Conservation (phyloP, 1,139 yeast genomes). For the Ashbya aceris region DNA sequence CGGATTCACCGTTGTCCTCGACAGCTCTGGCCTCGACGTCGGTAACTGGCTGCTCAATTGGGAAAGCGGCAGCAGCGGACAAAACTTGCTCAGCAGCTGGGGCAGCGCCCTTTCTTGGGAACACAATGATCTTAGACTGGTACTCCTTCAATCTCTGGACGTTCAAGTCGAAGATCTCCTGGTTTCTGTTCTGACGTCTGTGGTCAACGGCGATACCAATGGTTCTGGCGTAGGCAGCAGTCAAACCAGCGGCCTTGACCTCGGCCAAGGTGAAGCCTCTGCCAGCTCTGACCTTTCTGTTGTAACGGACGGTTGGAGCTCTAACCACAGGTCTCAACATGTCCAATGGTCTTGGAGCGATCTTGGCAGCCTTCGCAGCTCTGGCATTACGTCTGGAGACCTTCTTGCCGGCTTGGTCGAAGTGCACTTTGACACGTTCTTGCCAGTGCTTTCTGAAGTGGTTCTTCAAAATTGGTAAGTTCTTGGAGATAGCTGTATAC, state of each 20-base stretch:
- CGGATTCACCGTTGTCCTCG: conserved; percentile 63
- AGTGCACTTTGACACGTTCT: conserved; percentile 69
- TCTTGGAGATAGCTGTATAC: conserved; percentile 84
- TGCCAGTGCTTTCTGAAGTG: conserved; percentile 99
- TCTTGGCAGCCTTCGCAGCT: conserved; percentile 85
- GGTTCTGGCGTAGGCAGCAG: conserved; percentile 95
- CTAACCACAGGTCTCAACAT: conserved; percentile 95
- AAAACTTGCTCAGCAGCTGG: conserved; percentile 71
- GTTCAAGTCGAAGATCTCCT: conserved; percentile 89
- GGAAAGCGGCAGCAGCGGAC: conserved; percentile 78
- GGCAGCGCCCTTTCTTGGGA: conserved; percentile 81
- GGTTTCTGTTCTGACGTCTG: conserved; percentile 99
- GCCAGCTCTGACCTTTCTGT: conserved; percentile 99
- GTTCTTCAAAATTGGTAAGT: conserved; percentile 92
- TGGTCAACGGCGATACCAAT: conserved; percentile 98
- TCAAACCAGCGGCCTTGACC: conserved; percentile 94
- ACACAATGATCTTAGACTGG: conserved; percentile 90
- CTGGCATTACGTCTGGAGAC: conserved; percentile 93
- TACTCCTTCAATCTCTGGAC: conserved; percentile 95
- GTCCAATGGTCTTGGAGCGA: conserved; percentile 98
- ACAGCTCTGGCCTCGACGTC: conserved; percentile 88
- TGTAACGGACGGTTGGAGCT: conserved; percentile 93
- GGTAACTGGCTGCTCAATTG: conserved; percentile 68
- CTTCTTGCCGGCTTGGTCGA: conserved; percentile 85
- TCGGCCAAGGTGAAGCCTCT: conserved; percentile 98